Base-by-base conservation (phyloP, 2,329 filamentous ascomycete genomes). In the Myriangium duriaei region DNA sequence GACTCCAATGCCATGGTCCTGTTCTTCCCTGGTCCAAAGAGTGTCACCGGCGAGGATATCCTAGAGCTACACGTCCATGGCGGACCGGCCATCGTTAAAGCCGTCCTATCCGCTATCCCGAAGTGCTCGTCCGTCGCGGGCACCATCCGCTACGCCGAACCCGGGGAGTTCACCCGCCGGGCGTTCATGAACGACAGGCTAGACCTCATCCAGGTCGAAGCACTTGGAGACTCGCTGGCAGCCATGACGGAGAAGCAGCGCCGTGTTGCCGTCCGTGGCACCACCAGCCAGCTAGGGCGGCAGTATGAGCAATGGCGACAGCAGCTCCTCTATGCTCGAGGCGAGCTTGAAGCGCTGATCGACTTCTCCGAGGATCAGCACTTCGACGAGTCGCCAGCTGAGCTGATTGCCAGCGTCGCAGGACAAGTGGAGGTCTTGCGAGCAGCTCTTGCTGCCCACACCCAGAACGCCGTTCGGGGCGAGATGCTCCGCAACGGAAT, bases 341-440 rank as follows among this genome's bases (percentile, higher is more conserved):
- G 85, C 7, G 87, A 96, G 61, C 69, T 98, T 28, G 91, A 98
- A 60, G 91, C 91, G 0, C 63, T 98, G 48, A 96, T 98, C 44
- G 91, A 98, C 59, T 98, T 98, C 56, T 81, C 84, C 1, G 91
- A 98, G 57, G 91, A 96, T 52, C 88, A 98, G 60, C 83, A 96
- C 62, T 93, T 98, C 52, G 87, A 96, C 49, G 86, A 94, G 58
- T 79, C 83, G 2, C 81, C 85, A 1, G 62, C 69, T 0, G 72
- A 81, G 39, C 67, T 96, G 14, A 69, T 92, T 31, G 57, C 54
- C 1, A 84, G 77, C 34, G 82, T 95, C 18, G 71, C 75, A 1
- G 48, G 47, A 0, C 76, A 86, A 51, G 72, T 93, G 2, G 53
- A 57, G 1, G 56, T 52, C 1, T 72, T 96, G 40, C 63, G 76